Conservation (phyloP, 1,284 basidiomycete species). For the Neotropicomus parvogracilis region DNA sequence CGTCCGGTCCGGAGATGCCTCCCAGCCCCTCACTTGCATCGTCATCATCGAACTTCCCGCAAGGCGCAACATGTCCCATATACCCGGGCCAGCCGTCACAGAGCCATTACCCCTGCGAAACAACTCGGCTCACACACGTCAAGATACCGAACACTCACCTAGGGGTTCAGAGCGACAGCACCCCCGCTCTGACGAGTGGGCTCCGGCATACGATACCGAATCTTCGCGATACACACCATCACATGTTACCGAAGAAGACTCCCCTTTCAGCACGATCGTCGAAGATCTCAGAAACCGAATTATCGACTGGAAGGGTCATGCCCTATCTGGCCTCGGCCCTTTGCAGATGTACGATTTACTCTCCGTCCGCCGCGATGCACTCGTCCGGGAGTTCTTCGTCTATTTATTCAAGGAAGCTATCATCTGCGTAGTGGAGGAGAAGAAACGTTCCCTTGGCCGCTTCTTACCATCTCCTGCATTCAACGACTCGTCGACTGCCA, state of each 20-base stretch:
- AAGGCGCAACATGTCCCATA: slow-evolving; percentile 53
- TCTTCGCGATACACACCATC: slow-evolving; percentile 26
- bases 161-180: slow-evolving; percentile 23
- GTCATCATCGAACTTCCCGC: slow-evolving; percentile 85
- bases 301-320: slow-evolving; percentile 92
- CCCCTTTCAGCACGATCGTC: slow-evolving; percentile 76
- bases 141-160: slow-evolving; percentile 36
- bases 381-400: slow-evolving; percentile 89
- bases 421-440: slow-evolving; percentile 94
- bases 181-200: slow-evolving; percentile 33
- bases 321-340: slow-evolving; percentile 79
- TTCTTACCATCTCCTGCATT: slow-evolving; percentile 58
- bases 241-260: slow-evolving; percentile 47
- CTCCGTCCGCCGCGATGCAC: slow-evolving; percentile 80
- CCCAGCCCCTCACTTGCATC: slow-evolving; percentile 84
- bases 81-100: slow-evolving; percentile 56
- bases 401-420: slow-evolving; percentile 97
- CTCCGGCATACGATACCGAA: slow-evolving; percentile 31
- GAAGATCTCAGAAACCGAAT: slow-evolving; percentile 86
- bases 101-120: slow-evolving; percentile 41
- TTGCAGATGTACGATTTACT: slow-evolving; percentile 90
- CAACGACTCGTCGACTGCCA: slow-evolving; percentile 46
- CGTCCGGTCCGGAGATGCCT: slow-evolving; percentile 66
- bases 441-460: slow-evolving; percentile 74
- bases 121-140: slow-evolving; percentile 28